These are phyloP conservation scores for Cyberlindnera subsufficiens DNA, from an alignment of 805 yeast species.

Conservation along the genomic window DNA sequence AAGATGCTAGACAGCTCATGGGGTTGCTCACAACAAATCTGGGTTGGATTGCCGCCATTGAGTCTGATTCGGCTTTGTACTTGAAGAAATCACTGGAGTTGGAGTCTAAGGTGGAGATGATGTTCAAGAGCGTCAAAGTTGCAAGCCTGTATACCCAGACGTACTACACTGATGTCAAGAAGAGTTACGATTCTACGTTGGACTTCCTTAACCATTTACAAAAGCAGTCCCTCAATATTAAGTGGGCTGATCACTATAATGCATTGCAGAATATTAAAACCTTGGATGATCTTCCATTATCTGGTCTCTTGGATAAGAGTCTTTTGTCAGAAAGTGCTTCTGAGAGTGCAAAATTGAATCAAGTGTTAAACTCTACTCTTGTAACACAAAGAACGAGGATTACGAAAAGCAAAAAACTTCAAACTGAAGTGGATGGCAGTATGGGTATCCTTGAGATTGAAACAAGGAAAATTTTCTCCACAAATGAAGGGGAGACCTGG, in stretches of 20 bases:
- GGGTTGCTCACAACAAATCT: constrained; percentile 38
- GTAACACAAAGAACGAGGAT: constrained; percentile 29
- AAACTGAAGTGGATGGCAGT: constrained; percentile 31
- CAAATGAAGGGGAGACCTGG: constrained; percentile 12
- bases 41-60: constrained; percentile 47
- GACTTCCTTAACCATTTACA: constrained; percentile 34
- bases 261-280: constrained; percentile 7
- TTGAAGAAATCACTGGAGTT: constrained; percentile 26
- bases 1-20: constrained; percentile 18
- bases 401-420: constrained; percentile 30
- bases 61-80: constrained; percentile 33
- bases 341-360: constrained; percentile 20
- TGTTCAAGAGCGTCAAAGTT: constrained; percentile 41
- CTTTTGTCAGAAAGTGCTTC: constrained; percentile 23
- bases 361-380: constrained; percentile 16
- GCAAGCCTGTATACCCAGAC: constrained; percentile 44
- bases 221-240: constrained; percentile 31
- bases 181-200: constrained; percentile 33
- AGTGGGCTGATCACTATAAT: constrained; percentile 14
- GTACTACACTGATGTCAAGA: constrained; percentile 44
- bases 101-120: constrained; percentile 30
- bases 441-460: constrained; percentile 38
- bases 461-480: constrained; percentile 25
- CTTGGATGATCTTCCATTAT: constrained; percentile 6
- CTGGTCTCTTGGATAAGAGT: constrained; percentile 8